A percentile compares a stretch with the other conserved stretches of the same genome.
Conservation (phyloP, 345 rosid species). For the Durio zibethinus region DNA sequence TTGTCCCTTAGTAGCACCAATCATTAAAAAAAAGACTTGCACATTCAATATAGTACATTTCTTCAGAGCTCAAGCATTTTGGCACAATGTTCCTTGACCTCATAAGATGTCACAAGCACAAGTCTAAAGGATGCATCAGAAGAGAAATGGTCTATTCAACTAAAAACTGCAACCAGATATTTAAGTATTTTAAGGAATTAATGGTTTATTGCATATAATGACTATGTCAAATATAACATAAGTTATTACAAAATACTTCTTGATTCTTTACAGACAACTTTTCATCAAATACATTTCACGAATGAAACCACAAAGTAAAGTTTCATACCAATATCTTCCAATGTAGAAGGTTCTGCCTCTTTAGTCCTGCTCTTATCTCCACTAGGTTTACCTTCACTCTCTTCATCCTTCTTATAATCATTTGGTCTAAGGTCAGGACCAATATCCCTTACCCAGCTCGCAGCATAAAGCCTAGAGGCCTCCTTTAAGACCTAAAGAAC, state of each 20-base stretch:
- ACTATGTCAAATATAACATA: no score
- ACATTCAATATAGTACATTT: not conserved
- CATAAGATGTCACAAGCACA: not conserved
- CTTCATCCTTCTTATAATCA: slow-evolving; percentile 63
- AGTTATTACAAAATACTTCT: not conserved
- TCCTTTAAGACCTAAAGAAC: slow-evolving; percentile 65
- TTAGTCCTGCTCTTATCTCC: slow-evolving; percentile 22
- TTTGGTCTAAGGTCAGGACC: slow-evolving; percentile 91
- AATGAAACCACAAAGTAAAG: slow-evolving; percentile 1
- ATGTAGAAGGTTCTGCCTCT: slow-evolving; percentile 60
- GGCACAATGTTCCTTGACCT: not conserved
- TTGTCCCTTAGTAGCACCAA: not conserved
- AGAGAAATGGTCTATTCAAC: not conserved
- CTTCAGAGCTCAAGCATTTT: not conserved
- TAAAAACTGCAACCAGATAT: not conserved
- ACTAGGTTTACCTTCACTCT: slow-evolving; percentile 34
- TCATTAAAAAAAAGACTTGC: not conserved
- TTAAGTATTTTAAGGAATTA: not conserved
- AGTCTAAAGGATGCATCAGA: not conserved
- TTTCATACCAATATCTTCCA: slow-evolving; percentile 84
- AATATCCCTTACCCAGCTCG: slow-evolving; percentile 89
- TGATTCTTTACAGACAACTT: not conserved
- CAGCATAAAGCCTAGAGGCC: slow-evolving; percentile 85
- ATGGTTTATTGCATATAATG: not conserved
- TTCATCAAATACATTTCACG: not conserved